Evolutionary conservation across 176 grass and related monocot genomes (phyloP).

Genomic region (Oryza rufipogon): DNA sequence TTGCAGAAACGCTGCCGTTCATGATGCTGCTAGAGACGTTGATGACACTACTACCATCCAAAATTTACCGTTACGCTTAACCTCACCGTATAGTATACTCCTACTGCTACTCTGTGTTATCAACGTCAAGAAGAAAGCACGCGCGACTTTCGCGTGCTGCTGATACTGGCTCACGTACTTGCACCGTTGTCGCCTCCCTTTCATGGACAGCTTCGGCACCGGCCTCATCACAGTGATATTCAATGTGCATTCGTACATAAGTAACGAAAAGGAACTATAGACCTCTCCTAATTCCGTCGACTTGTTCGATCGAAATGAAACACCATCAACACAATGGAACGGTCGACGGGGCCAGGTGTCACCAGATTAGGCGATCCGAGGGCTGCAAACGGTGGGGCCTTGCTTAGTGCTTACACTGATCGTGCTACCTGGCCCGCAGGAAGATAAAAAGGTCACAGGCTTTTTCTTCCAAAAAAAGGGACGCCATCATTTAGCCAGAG

Average conservation of each 20-base stretch:
- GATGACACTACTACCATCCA: background rate
- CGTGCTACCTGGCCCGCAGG: background rate
- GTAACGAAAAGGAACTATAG: background rate
- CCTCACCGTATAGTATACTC: background rate
- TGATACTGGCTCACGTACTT: background rate
- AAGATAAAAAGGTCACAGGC: slow-evolving; percentile 20
- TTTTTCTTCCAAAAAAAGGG: slow-evolving; percentile 21
- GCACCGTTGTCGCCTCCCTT: slow-evolving; percentile 7
- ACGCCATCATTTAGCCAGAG: slow-evolving; percentile 25
- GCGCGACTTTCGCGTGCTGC: background rate
- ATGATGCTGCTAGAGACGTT: background rate
- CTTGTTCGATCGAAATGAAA: slow-evolving; percentile 11
- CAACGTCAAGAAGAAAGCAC: background rate
- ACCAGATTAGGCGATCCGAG: background rate
- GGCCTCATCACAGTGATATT: background rate
- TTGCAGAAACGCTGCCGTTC: background rate
- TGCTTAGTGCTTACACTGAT: background rate
- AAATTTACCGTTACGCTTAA: background rate
- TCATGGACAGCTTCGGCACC: slow-evolving; percentile 4
- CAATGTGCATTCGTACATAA: background rate
- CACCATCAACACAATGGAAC: slow-evolving; percentile 23
- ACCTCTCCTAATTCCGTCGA: background rate
- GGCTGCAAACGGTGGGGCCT: slow-evolving; percentile 36
- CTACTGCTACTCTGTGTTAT: background rate
- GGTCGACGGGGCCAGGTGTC: slow-evolving; percentile 6